phyloP scores from a whole-genome alignment of 257 asterid genomes.

The Solanum microdontum region DNA sequence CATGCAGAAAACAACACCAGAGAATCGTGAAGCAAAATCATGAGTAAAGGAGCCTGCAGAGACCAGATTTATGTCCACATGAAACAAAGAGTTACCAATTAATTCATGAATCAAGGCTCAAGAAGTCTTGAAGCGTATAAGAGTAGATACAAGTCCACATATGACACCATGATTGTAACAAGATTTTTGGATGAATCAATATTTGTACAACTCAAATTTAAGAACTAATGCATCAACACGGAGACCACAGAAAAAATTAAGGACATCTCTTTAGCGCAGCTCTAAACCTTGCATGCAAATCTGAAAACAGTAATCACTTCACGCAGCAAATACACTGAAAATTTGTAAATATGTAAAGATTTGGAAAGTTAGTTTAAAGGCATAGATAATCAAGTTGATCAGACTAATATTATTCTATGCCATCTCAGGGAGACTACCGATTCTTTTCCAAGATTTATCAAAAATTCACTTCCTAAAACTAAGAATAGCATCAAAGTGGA shows the following conservation, averaged over 20 bases:
- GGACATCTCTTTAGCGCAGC: background rate
- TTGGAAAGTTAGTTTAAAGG: background rate
- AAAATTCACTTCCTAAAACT: background rate
- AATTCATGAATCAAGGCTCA: background rate
- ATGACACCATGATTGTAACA: background rate
- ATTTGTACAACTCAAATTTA: background rate
- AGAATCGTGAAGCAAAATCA: background rate
- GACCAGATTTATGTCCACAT: background rate
- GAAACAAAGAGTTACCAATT: background rate
- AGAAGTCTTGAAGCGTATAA: background rate
- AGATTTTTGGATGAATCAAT: background rate
- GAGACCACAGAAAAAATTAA: background rate
- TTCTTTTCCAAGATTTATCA: background rate
- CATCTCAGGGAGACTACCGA: background rate
- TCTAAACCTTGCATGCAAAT: background rate
- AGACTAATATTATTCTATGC: background rate
- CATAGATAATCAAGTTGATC: background rate
- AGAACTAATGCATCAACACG: background rate
- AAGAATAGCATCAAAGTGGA: background rate
- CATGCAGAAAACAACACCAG: background rate
- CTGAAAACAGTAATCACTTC: background rate
- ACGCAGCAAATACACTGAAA: background rate
- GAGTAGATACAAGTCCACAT: background rate
- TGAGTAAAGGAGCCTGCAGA: background rate
- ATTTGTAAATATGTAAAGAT: background rate